Evolutionary conservation across 192 early-diverging fungal species (phyloP).

Genomic region (Coemansia sp.): DNA sequence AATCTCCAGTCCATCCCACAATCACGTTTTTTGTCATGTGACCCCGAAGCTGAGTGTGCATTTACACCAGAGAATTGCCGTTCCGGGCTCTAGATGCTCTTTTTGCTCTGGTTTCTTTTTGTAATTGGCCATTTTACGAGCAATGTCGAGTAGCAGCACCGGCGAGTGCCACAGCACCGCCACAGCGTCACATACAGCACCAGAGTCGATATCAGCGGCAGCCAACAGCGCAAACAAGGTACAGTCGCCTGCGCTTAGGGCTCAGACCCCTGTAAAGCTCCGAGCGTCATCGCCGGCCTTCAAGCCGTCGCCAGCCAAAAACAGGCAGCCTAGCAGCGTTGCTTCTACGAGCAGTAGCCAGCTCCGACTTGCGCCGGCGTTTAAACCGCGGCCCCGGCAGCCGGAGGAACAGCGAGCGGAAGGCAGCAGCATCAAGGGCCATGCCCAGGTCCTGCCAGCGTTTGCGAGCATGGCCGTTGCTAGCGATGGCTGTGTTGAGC

Average conservation of each 20-base stretch:
- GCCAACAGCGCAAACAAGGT: neutral
- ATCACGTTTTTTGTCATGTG: neutral
- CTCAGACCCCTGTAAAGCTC: constrained; percentile 19
- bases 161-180: neutral
- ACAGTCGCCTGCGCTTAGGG: constrained; percentile 5
- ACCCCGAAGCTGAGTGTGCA: neutral
- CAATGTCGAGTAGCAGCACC: neutral
- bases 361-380: constrained; percentile 27
- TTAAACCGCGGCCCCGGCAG: constrained; percentile 11
- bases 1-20: neutral
- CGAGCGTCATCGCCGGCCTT: constrained; percentile 50
- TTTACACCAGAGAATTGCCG: too few species aligned
- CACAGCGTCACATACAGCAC: neutral
- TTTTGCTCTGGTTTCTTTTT: neutral
- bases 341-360: neutral
- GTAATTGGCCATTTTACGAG: neutral
- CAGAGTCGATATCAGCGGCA: neutral
- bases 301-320: constrained; percentile 24
- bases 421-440: neutral
- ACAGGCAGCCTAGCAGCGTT: neutral
- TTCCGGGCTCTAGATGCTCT: neutral
- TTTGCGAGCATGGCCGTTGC: constrained; percentile 3
- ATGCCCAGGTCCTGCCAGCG: neutral
- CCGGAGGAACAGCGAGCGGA: neutral
- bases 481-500: neutral